Base-by-base conservation (phyloP, 257 asterid genomes). In the Voacanga thouarsii region DNA sequence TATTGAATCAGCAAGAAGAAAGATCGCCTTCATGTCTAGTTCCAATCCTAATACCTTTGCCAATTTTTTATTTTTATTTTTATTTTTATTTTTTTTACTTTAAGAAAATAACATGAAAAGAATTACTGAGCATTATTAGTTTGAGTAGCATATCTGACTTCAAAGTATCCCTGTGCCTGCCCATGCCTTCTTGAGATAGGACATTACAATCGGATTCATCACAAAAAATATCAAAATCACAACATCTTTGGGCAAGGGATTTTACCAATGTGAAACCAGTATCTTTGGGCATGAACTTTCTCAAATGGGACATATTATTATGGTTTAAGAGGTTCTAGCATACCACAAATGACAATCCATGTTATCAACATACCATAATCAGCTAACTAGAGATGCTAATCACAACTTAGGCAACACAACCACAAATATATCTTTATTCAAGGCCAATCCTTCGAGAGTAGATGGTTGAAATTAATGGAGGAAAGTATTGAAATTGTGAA, bases 401-500 rank as follows among this genome's bases (percentile, higher is more conserved):
- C 21, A 63, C 15, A 28, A 63, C 21, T 28, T 43, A 21, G 26
- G 53, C 50, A 21, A 41, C 33, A 68, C 12, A 12, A 4, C 16
- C 19, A 5, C 51, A n/a, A n/a, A n/a, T n/a, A 68, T 68, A 41
- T 68, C 3, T 7, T 21, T 5, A 9, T 67, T 41, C 72, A 39
- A 57, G 44, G 21, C n/a, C 56, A 57, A 18, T 16, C 55, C 37
- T 79, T 47, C 26, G 15, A 66, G 28, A 68, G 51, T 33, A 50
- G 37, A 37, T 43, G 9, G 43, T 47, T 39, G 45, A 47, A 51
- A 16, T 1, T 26, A 70, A 16, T 41, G 44, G 49, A 60, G 53
- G 61, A 5, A 44, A 69, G 53, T 12, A 19, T 43, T 60, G 33
- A 71, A 68, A 71, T 71, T 43, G 16, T 78, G 81, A 51, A 74